Evolutionary conservation across 2,329 filamentous ascomycete species (phyloP), one percentile per base, ranked within the genome.

Genomic region (Ciborinia camelliae): DNA sequence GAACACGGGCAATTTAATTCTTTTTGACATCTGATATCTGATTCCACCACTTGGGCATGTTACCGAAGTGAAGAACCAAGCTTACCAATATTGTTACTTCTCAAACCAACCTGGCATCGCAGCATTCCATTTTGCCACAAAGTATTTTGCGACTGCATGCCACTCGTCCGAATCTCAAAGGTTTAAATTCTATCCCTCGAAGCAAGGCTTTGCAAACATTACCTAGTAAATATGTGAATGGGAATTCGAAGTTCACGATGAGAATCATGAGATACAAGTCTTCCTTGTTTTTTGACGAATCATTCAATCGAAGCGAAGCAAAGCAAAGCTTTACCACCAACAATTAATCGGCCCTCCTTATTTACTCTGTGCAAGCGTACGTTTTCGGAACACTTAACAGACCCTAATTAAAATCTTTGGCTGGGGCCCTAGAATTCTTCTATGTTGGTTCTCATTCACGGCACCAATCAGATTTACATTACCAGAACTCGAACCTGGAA

Each of bases 1-100:
- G 62, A 47, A 57, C 20, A n/a, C n/a, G n/a, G n/a, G n/a, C n/a
- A n/a, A n/a, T n/a, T n/a, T n/a, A 50, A 23, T 15, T 37, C 15
- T 32, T 50, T 63, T 50, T 63, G 12, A 50, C 62, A 63, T 59
- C 32, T 63, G 62, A 63, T 58, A 15, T 28, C 32, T 63, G 62
- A 63, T 58, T 15, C 23, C 28, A 32, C 35, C n/a, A 45, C 3
- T 18, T 32, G 12, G 12, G 37, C 15, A n/a, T 32, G 20, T n/a
- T 58, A 35, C 41, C 30, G 41, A 26, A 47, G 12, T 23, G 30
- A 3, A 3, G 3, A 58, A 47, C 14, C 14, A 26, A 58, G 20
- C 41, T 53, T 23, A n/a, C n/a, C n/a, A n/a, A n/a, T n/a, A 9
- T 23, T 57, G 39, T n/a, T 45, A 9, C 39, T 53, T 35, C 32